Conservation (phyloP, 768 basidiomycete genomes). For the Pleurotus citrinopileatus region DNA sequence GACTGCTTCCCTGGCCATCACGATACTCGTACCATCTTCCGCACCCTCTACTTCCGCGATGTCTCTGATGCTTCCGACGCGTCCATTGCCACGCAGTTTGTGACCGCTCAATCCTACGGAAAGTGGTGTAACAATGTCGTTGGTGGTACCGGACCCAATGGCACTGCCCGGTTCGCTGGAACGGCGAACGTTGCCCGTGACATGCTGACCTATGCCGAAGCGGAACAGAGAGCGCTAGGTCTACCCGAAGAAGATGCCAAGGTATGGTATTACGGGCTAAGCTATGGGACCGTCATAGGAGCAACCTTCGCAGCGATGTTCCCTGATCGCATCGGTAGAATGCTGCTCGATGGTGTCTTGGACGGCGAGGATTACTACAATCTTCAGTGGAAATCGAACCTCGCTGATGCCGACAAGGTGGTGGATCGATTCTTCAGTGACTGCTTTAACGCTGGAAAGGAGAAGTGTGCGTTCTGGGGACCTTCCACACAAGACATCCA, state of each 20-base stretch:
- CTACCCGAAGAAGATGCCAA: not conserved
- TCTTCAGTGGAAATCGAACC: slow-evolving; percentile 13
- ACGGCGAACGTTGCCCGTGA: not conserved
- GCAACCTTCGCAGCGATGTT: slow-evolving; percentile 31
- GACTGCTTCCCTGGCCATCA: not conserved
- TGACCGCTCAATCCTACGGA: not conserved
- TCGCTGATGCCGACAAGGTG: slow-evolving; percentile 19
- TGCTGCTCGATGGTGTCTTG: slow-evolving; percentile 30
- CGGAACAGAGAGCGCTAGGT: not conserved
- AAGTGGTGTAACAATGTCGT: not conserved
- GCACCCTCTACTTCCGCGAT: not conserved
- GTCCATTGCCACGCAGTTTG: not conserved
- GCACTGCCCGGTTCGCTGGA: not conserved
- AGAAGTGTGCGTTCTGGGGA: slow-evolving; percentile 21
- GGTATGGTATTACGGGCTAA: slow-evolving; percentile 15
- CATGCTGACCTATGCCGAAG: not conserved
- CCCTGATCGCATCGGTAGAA: slow-evolving; percentile 30
- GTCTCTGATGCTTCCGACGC: not conserved
- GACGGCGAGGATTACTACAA: slow-evolving; percentile 22
- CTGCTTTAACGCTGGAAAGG: slow-evolving; percentile 19
- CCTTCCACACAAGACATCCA: slow-evolving; percentile 15
- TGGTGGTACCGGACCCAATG: not conserved
- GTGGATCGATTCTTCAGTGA: slow-evolving; percentile 19
- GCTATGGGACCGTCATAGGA: slow-evolving; percentile 27
- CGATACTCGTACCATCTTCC: not conserved